These are phyloP conservation scores for Plantago major DNA, from an alignment of 257 asterid species.

Conservation along the genomic window DNA sequence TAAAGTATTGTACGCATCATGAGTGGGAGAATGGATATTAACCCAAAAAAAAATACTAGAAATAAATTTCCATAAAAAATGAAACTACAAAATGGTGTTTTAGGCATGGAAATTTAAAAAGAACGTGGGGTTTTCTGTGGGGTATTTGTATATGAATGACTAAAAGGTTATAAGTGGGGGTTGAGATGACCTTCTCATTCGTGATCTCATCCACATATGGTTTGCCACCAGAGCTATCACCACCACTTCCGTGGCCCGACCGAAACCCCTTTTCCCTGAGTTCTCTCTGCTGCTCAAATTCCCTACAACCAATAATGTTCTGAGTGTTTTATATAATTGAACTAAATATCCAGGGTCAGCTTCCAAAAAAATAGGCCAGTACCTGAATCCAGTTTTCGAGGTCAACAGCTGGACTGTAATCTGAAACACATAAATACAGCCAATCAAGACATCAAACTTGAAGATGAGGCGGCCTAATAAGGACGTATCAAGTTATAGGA, in stretches of 20 bases:
- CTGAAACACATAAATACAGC: slow-evolving; percentile 45
- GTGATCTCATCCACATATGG: slow-evolving; percentile 38
- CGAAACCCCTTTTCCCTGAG: slow-evolving; percentile 78
- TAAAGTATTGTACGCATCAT: no score
- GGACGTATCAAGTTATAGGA: background rate
- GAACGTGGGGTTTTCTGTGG: no score
- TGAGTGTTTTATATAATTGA: slow-evolving; percentile 20
- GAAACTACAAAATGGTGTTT: no score
- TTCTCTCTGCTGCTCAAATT: slow-evolving; percentile 99
- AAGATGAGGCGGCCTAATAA: background rate
- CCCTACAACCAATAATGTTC: slow-evolving; percentile 45
- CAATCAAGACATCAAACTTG: background rate
- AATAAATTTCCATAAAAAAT: no score
- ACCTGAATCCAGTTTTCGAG: slow-evolving; percentile 99
- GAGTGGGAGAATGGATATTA: no score
- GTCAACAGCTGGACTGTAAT: slow-evolving; percentile 88
- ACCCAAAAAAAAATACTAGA: no score
- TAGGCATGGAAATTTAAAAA: no score
- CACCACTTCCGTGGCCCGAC: slow-evolving; percentile 46
- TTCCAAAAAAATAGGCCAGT: slow-evolving; percentile 27
- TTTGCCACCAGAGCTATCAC: slow-evolving; percentile 40
- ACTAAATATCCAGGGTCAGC: slow-evolving; percentile 14
- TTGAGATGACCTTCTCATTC: slow-evolving; percentile 39
- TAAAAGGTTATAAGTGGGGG: no score
- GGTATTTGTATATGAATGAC: no score